Evolutionary conservation across 129 eudicot species (phyloP), one percentile per base, ranked within the genome.

Genomic region (Glebionis coronaria): DNA sequence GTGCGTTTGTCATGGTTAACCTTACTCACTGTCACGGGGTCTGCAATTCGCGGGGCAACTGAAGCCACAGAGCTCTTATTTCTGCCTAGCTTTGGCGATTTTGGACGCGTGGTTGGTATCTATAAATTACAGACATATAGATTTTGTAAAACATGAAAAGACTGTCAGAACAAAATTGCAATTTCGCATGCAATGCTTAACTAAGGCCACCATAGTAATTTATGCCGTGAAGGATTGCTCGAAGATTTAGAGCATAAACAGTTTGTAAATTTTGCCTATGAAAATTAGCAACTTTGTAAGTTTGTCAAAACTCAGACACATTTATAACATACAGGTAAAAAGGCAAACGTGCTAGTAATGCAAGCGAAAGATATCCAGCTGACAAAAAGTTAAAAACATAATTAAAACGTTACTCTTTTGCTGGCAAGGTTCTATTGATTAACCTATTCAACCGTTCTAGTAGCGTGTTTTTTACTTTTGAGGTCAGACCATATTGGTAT

Each of bases 1-100:
- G 64, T 27, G 47, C 19, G 60, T 63, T 70, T 76, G 15, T 54
- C 62, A 52, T 1, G 55, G 29, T 76, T 65, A 56, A 27, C 49
- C 46, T 40, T 29, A 59, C 74, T 59, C 51, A 61, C 67, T 50
- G 65, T 64, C 5, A 64, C 23, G 13, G 64, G 47, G 21, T 63
- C 64, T 49, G 9, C 63, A 50, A 21, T 60, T 35, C 46, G 79
- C 38, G 68, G 46, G 53, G 45, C 61, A 59, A 61, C 64, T 4
- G 73, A 59, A 57, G 63, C 77, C 50, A 47, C 69, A 35, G 73
- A 49, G 63, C 72, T 71, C 72, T 72, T 77, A 20, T 55, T 71
- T 77, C 77, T 64, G 42, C 81, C 81, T 20, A 77, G 69, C 51
- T 77, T 77, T 11, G 81, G 81, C 56, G 81, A 71, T 66, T 71